phyloP scores from a whole-genome alignment of 1,284 basidiomycete species.

The Xerocomus nothofagi region DNA sequence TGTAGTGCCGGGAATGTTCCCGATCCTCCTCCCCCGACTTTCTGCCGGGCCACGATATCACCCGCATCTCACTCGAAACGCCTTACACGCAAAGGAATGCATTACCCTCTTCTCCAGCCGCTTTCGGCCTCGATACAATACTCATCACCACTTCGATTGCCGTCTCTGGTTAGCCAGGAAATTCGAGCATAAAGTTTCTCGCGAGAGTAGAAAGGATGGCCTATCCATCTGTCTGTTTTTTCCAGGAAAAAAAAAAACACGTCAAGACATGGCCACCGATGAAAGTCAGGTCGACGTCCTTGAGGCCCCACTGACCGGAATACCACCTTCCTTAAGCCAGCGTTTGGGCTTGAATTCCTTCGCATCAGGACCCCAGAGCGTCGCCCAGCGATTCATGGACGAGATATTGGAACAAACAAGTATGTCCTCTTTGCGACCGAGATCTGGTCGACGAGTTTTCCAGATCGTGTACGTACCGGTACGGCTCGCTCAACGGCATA shows the following conservation, averaged over 20 bases:
- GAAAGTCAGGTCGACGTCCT: conserved; percentile 32
- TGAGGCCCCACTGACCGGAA: conserved; percentile 26
- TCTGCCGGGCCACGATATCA: too few species aligned
- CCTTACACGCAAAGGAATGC: conserved; percentile 42
- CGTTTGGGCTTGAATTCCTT: conserved; percentile 42
- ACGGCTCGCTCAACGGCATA: conserved; percentile 49
- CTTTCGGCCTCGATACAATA: conserved; percentile 44
- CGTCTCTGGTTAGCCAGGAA: conserved; percentile 43
- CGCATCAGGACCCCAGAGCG: conserved; percentile 47
- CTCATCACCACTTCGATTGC: conserved; percentile 37
- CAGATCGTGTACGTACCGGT: conserved; percentile 40
- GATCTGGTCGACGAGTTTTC: conserved; percentile 41
- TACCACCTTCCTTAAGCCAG: conserved; percentile 36
- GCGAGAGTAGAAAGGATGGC: conserved; percentile 47
- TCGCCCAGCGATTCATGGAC: conserved; percentile 48
- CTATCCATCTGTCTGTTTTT: too few species aligned
- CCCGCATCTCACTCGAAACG: conserved; percentile 18
- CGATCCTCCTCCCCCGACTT: too few species aligned
- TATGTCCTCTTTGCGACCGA: conserved; percentile 46
- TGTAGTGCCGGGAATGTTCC: too few species aligned
- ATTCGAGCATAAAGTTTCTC: conserved; percentile 45
- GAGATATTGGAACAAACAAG: conserved; percentile 41
- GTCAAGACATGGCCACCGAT: conserved; percentile 36
- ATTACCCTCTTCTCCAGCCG: conserved; percentile 42
- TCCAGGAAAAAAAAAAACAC: too few species aligned